Percentiles rank a stretch among this genome's conserved stretches.
phyloP scores from a whole-genome alignment of 768 basidiomycete species.

The Lactarius quietus region DNA sequence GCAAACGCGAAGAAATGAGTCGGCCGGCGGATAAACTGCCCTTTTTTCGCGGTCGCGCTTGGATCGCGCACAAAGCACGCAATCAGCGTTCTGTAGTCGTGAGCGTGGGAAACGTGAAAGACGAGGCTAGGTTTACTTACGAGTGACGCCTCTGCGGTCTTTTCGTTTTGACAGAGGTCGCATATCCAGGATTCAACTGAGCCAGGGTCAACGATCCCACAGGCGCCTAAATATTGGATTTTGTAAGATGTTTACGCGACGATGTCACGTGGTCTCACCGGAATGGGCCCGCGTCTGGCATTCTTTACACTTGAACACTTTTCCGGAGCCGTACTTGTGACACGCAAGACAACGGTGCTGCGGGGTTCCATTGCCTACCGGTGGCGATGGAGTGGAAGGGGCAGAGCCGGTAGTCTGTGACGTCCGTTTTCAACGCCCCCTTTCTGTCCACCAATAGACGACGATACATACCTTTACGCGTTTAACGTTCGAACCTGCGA shows the following conservation, averaged over 20 bases:
- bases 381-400: conserved; percentile 64
- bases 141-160: conserved; percentile 74
- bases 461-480: conserved; percentile 51
- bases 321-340: conserved; percentile 69
- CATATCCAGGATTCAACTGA: conserved; percentile 77
- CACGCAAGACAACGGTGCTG: conserved; percentile 76
- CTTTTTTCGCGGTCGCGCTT: conserved; percentile 46
- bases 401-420: conserved; percentile 42
- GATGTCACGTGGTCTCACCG: conserved; percentile 43
- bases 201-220: conserved; percentile 63
- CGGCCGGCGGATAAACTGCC: conserved; percentile 46
- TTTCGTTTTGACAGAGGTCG: conserved; percentile 84
- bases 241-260: background rate
- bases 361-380: conserved; percentile 36
- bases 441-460: background rate
- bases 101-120: conserved; percentile 12
- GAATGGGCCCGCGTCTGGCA: conserved; percentile 80
- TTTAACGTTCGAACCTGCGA: conserved; percentile 53
- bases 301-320: conserved; percentile 76
- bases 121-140: conserved; percentile 41
- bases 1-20: conserved; percentile 68
- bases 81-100: conserved; percentile 63
- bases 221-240: conserved; percentile 44
- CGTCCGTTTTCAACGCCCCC: background rate
- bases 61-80: conserved; percentile 75